Evolutionary conservation across 2,329 filamentous ascomycete species (phyloP).

Genomic region (Mycosphaerella sp.): DNA sequence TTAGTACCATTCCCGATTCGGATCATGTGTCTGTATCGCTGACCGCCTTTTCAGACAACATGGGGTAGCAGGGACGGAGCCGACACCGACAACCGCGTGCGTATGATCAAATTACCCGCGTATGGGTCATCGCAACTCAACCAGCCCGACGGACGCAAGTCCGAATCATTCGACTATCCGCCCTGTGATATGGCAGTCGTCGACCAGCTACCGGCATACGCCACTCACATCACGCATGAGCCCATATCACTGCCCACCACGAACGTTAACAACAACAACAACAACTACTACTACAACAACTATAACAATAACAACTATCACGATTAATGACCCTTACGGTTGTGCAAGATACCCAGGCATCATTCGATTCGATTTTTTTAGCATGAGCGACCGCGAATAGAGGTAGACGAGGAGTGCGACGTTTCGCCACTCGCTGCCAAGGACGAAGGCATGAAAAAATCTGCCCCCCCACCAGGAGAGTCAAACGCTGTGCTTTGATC

Average conservation of each 20-base stretch:
- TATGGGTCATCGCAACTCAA: constrained; percentile 26
- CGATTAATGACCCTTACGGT: constrained; percentile 24
- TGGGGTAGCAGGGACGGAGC: constrained; percentile 93
- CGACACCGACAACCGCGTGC: constrained; percentile 71
- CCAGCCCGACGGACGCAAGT: constrained; percentile 29
- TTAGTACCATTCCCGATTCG: constrained; percentile 12
- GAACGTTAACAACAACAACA: constrained; percentile 21
- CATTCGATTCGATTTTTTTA: constrained; percentile 25
- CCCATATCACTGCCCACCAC: constrained; percentile 3
- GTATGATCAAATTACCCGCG: constrained; percentile 49
- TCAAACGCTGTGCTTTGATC: constrained; percentile 17
- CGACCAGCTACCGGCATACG: constrained; percentile 32
- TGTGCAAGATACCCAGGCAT: constrained; percentile 30
- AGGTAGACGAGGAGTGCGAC: constrained; percentile 25
- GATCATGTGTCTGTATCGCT: constrained; percentile 14
- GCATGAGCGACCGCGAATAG: constrained; percentile 28
- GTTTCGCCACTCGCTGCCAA: constrained; percentile 13
- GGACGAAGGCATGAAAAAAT: constrained; percentile 20
- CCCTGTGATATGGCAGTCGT: constrained; percentile 15
- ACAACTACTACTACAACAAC: constrained; percentile 23
- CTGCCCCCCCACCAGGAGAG: constrained; percentile 14
- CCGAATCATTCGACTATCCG: constrained; percentile 30
- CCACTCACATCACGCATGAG: constrained; percentile 13
- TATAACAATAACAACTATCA: constrained; percentile 29
- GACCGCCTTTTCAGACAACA: constrained; percentile 60